Evolutionary conservation across 345 rosid genomes (phyloP), one percentile per base, ranked within the genome.

Genomic region (Citrus cavaleriei): DNA sequence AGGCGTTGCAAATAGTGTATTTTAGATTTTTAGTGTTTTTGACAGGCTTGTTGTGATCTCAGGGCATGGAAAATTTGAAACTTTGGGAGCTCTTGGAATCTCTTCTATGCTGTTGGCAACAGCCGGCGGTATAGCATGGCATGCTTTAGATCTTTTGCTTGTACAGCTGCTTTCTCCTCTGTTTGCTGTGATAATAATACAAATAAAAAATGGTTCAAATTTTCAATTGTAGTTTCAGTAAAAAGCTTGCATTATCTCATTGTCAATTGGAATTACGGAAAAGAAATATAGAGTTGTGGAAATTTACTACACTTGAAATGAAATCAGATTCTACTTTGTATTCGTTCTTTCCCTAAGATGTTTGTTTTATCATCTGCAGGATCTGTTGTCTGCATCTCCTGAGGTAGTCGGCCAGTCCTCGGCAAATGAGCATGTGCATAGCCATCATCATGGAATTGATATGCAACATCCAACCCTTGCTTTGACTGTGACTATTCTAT

Each of bases 61-160:
- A 95, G 97, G 98, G 62, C 98, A 93, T 80, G 96, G 99, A 32
- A 93, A 93, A 76, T 95, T 95, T 57, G 99, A 95, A 85, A 88
- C 95, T 68, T 87, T 93, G 10, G 99, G 98, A 83, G 96, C 99
- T 42, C 95, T 93, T 76, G 97, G 91, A 64, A 95, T 93, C 85
- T 93, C 99, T 74, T 86, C 85, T 87, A 92, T 95, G 98, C 98
- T 93, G 85, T 81, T 93, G 83, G 97, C 91, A 8, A 92, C 99
- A 74, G 91, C 96, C 77, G 90, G 92, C 63, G 96, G 98, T 82
- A 89, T 95, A 86, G 93, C 89, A 10, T 95, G 92, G 95, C 99
- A 92, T 91, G 91, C 99, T 78, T 40, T 86, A 14, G 85, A 93
- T 55, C 81, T 95, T 87, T 81, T 93, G 72, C 61, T 71, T 78